Evolutionary conservation across 176 grass and related monocot species (phyloP), one percentile per base, ranked within the genome.

Genomic region (Phyllostachys edulis): DNA sequence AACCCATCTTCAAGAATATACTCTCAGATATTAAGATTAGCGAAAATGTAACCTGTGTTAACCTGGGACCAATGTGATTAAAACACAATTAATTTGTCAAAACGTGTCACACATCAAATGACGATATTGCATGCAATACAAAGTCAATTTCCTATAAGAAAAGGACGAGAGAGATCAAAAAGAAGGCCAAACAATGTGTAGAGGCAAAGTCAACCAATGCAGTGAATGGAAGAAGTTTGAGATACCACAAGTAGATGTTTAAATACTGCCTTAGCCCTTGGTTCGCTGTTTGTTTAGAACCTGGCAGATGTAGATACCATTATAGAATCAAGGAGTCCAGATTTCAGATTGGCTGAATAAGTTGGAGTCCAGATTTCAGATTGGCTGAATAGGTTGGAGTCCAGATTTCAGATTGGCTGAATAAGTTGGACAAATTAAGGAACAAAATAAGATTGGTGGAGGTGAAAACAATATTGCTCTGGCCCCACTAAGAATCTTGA

Each of bases 151-250:
- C 27, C 65, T 54, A 65, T 71, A 77, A 41, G 39, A 83, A 82
- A 59, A 61, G 12, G 74, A 60, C 59, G 21, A 0, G 20, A 13
- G 50, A 52, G 79, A 55, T 21, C 1, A 57, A 75, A 81, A 81
- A 82, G 0, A 46, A 82, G 11, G 17, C 14, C 3, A 12, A 78
- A 60, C 63, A 84, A 66, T 40, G 46, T 41, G 21, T 24, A 68
- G 84, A 90, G 59, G 84, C 88, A 92, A 90, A 90, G 88, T 90
- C 88, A 95, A 78, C 80, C 42, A 89, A 95, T 80, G 93, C 86
- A 86, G 93, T 79, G 93, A 95, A 75, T 89, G 65, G 90, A 92
- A 82, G 89, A 82, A 75, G 90, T 88, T 81, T 64, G 26, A 84
- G 70, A 83, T 84, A 66, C 77, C 29, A n/a, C 66, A 86, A 52